A percentile compares a stretch with the other conserved stretches of the same genome.
Conservation (phyloP, 495 filamentous ascomycete genomes). For the Hypoxylon rickii region DNA sequence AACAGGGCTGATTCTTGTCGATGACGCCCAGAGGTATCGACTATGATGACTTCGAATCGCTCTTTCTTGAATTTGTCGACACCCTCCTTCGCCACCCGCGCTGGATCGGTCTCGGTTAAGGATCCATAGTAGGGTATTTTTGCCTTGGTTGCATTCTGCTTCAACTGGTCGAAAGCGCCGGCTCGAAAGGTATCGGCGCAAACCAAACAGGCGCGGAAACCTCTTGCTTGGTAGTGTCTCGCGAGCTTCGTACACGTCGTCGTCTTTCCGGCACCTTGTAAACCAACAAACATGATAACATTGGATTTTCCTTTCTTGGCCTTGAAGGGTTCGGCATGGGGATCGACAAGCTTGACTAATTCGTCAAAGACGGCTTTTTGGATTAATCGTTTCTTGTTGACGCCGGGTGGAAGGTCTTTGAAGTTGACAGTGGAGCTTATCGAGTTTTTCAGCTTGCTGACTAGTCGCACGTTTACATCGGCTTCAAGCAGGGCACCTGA, state of each 20-base stretch:
- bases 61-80: slow-evolving; percentile 99
- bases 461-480: slow-evolving; percentile 95
- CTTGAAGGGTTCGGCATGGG: slow-evolving; percentile 93
- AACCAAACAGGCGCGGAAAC: slow-evolving; percentile 92
- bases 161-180: slow-evolving; percentile 97
- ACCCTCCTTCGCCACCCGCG: slow-evolving; percentile 87
- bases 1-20: slow-evolving; percentile 94
- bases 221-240: slow-evolving; percentile 89
- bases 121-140: slow-evolving; percentile 99
- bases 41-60: slow-evolving; percentile 96
- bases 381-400: slow-evolving; percentile 97
- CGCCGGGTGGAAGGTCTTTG: slow-evolving; percentile 80
- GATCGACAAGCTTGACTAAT: slow-evolving; percentile 92
- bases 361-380: slow-evolving; percentile 99
- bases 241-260: slow-evolving; percentile 98
- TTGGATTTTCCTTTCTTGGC: slow-evolving; percentile 96
- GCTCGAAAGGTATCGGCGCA: slow-evolving; percentile 99
- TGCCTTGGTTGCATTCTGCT: slow-evolving; percentile 97
- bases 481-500: slow-evolving; percentile 91
- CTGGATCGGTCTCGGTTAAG: slow-evolving; percentile 93
- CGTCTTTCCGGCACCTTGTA: slow-evolving; percentile 97
- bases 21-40: slow-evolving; percentile 94
- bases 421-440: slow-evolving; percentile 92
- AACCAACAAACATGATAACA: slow-evolving; percentile 98
- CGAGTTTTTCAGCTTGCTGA: slow-evolving; percentile 87